Conservation (phyloP, 1,284 basidiomycete genomes). For the Stereum hirsutum region DNA sequence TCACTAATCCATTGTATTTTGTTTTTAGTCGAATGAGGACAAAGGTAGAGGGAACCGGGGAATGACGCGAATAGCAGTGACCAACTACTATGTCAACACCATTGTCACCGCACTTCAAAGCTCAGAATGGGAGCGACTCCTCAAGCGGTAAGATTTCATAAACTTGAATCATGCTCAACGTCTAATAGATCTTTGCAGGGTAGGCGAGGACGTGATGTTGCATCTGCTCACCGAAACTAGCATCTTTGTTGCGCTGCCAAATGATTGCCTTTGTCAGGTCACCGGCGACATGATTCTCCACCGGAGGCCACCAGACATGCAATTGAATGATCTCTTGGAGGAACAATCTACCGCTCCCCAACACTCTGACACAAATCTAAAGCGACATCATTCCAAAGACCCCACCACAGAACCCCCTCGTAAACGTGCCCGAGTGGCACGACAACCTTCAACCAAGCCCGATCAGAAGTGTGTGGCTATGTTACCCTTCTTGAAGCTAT, state of each 20-base stretch:
- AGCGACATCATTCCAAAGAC: background rate
- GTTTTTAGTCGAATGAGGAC: constrained; percentile 5
- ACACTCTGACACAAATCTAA: too few species aligned
- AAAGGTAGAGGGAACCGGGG: constrained; percentile 18
- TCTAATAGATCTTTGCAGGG: constrained; percentile 28
- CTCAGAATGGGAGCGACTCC: constrained; percentile 57
- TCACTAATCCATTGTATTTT: background rate
- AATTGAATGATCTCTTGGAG: too few species aligned
- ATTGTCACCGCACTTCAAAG: constrained; percentile 57
- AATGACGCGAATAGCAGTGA: constrained; percentile 28
- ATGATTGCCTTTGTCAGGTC: constrained; percentile 76
- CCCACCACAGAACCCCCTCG: too few species aligned
- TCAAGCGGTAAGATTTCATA: constrained; percentile 38
- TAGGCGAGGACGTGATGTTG: constrained; percentile 64
- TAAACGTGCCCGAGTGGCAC: too few species aligned
- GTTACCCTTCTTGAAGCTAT: too few species aligned
- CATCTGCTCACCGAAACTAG: constrained; percentile 68
- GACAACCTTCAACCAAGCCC: too few species aligned
- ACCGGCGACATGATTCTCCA: constrained; percentile 61
- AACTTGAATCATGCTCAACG: background rate
- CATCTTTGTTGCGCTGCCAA: constrained; percentile 65
- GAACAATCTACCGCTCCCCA: too few species aligned
- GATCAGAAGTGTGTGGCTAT: too few species aligned
- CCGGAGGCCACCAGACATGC: constrained; percentile 28
- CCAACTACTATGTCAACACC: constrained; percentile 67